A percentile compares a stretch with the other conserved stretches of the same genome.
Conservation (phyloP, 2,329 filamentous ascomycete genomes). For the Aspergillus sp. region DNA sequence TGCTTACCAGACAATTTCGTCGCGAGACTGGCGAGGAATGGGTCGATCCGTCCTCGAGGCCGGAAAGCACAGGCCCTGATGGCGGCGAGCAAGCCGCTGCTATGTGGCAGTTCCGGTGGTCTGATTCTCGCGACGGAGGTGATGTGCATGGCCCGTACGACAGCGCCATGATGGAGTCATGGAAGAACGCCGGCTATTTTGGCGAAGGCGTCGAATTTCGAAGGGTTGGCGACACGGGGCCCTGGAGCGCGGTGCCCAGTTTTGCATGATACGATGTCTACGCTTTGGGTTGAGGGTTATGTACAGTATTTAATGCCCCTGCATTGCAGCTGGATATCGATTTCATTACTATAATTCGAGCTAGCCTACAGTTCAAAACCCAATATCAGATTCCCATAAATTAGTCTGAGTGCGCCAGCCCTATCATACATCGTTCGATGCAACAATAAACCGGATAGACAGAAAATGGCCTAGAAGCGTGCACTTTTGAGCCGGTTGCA, state of each 20-base stretch:
- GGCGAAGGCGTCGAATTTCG: slow-evolving; percentile 74
- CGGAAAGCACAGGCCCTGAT: slow-evolving; percentile 22
- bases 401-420: slow-evolving; percentile 23
- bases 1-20: slow-evolving; percentile 71
- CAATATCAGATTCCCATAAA: slow-evolving; percentile 15
- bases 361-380: slow-evolving; percentile 13
- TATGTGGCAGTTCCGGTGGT: slow-evolving; percentile 91
- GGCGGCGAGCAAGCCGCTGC: slow-evolving; percentile 26
- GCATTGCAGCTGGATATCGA: slow-evolving; percentile 6
- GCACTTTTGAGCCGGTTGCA: slow-evolving; percentile 11
- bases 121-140: slow-evolving; percentile 71
- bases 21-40: slow-evolving; percentile 83
- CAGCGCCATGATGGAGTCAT: slow-evolving; percentile 73
- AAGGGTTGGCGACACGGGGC: slow-evolving; percentile 44
- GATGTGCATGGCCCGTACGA: slow-evolving; percentile 82
- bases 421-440: slow-evolving; percentile 31
- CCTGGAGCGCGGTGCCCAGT: slow-evolving; percentile 44
- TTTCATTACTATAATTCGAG: slow-evolving; percentile 14
- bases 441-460: slow-evolving; percentile 12
- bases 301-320: slow-evolving; percentile 8
- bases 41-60: slow-evolving; percentile 43
- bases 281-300: background rate
- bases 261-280: slow-evolving; percentile 40
- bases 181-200: slow-evolving; percentile 89
- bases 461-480: slow-evolving; percentile 9